phyloP scores from a whole-genome alignment of 2,329 filamentous ascomycete species.

The Diaporthe sp. region DNA sequence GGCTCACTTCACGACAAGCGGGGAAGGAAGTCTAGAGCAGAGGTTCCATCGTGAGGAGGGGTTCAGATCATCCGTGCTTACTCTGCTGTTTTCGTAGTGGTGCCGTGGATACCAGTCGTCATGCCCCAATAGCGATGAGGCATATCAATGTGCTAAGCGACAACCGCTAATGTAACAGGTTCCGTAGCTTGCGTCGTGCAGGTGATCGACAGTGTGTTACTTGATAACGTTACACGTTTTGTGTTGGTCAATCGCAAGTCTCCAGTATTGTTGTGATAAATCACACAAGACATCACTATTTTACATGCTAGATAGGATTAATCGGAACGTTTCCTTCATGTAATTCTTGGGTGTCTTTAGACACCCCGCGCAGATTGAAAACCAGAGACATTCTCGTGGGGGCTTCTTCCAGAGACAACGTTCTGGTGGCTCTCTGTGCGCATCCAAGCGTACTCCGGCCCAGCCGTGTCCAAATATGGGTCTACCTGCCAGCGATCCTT shows the following conservation, averaged over 20 bases:
- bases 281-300: background rate
- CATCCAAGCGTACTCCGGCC: conserved; percentile 1
- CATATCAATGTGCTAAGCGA: background rate
- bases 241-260: background rate
- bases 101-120: background rate
- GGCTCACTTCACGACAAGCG: background rate
- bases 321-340: background rate
- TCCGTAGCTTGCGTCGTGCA: background rate
- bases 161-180: background rate
- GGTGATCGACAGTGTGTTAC: background rate
- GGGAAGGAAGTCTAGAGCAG: background rate
- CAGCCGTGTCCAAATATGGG: background rate
- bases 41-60: background rate
- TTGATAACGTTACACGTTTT: background rate
- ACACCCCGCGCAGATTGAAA: background rate
- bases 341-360: background rate
- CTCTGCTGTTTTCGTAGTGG: background rate
- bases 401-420: background rate
- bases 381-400: background rate
- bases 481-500: background rate
- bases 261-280: too few relatives aligned
- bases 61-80: background rate
- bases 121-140: background rate
- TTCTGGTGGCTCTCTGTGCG: background rate
- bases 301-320: background rate